Base-by-base conservation (phyloP, 202 grass and related monocot genomes). In the Schoenoplectus tabernaemontani region DNA sequence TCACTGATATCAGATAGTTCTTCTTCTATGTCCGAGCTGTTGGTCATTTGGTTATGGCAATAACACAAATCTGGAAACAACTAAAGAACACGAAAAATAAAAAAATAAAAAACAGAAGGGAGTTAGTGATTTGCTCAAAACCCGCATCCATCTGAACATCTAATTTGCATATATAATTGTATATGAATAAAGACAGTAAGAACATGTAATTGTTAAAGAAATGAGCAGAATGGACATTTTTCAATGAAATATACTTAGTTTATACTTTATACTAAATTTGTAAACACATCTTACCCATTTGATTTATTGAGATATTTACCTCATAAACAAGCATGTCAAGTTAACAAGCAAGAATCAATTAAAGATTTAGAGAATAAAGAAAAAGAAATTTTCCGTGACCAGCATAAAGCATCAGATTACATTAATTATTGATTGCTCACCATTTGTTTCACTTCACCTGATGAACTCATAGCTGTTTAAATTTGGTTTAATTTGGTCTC, bases 21-120 rank as follows among this genome's bases (percentile, higher is more conserved):
- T 71, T 71, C 66, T 75, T 77, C 48, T 13, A 26, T 3, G 19
- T 78, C 33, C 17, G 76, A 78, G 76, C 56, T 61, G 33, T 61
- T 1, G 15, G n/a, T 9, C 59, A 82, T 82, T 65, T 34, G 13
- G 34, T 38, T 36, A 81, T 13, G 10, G 39, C n/a, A 44, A 9
- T 38, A 68, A 12, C 37, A 43, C 17, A 43, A 12, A 69, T 68
- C 65, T 23, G 19, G 38, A 69, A 69, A 69, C 38, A 69, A 24
- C 19, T 24, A 69, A 44, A 69, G 3, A 69, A 4, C 39, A 44
- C 28, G 28, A 28, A 28, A 28, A 28, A 28, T 28, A 23, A 1
- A 69, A 44, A 12, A 4, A 68, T 38, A 69, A 19, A 69, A 7
- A 5, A 69, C 23, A 10, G 8, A 44, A 24, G 30, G 28, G 30